Conservation (phyloP, 345 rosid genomes). For the Syzygium oleosum region DNA sequence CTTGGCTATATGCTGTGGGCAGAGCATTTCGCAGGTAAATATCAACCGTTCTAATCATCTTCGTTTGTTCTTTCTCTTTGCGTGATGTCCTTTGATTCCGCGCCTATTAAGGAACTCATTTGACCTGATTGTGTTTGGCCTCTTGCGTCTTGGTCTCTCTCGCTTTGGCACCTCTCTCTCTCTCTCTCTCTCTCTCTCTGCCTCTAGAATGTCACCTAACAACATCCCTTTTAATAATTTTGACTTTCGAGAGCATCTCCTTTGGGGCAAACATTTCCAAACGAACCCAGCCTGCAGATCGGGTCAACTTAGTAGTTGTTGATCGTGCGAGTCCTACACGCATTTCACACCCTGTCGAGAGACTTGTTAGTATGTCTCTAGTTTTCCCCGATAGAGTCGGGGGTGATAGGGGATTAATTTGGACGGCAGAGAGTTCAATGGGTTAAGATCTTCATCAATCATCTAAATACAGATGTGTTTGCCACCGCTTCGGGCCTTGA, state of each 20-base stretch:
- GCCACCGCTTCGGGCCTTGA: neutral
- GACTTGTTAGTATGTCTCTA: neutral
- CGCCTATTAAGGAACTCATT: neutral
- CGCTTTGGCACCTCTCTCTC: neutral
- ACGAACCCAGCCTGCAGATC: neutral
- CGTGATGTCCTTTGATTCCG: neutral
- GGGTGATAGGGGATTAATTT: neutral
- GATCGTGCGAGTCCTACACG: neutral
- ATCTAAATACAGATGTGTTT: neutral
- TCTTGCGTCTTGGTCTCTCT: neutral
- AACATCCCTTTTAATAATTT: neutral
- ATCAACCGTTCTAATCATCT: neutral
- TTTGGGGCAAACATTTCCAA: neutral
- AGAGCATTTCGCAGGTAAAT: neutral
- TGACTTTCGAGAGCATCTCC: neutral
- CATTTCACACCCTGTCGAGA: neutral
- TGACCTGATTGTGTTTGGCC: neutral
- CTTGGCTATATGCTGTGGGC: neutral
- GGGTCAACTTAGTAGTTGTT: neutral
- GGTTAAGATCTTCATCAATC: neutral
- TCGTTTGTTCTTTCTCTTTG: neutral
- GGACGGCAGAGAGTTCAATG: neutral
- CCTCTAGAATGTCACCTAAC: neutral
- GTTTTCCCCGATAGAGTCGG: neutral
- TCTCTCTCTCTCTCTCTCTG: neutral